These are phyloP conservation scores for Neurospora cerealis DNA, from an alignment of 495 filamentous ascomycete species.

Conservation along the genomic window DNA sequence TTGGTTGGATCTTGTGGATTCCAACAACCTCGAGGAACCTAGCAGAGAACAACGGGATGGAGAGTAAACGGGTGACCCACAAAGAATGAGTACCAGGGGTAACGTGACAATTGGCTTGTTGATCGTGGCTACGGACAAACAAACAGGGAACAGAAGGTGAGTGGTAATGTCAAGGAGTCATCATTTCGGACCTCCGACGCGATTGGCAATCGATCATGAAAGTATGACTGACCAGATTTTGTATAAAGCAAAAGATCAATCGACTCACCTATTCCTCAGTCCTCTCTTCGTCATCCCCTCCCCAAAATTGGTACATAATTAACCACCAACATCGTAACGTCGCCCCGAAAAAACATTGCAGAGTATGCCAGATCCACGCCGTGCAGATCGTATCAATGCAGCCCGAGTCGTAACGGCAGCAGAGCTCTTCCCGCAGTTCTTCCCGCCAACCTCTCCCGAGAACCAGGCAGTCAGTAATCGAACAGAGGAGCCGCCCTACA, in stretches of 20 bases:
- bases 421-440: background rate
- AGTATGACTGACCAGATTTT: background rate
- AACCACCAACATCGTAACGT: background rate
- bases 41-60: background rate
- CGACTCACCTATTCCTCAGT: background rate
- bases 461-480: background rate
- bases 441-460: too few species aligned
- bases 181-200: fast-evolving
- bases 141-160: background rate
- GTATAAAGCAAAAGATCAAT: background rate
- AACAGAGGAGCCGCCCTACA: background rate
- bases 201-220: background rate
- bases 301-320: background rate
- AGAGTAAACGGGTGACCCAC: background rate
- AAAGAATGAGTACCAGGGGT: background rate
- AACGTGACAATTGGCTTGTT: background rate
- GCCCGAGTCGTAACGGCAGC: background rate
- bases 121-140: background rate
- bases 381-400: background rate
- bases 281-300: background rate
- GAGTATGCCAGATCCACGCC: background rate
- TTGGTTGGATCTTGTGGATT: background rate
- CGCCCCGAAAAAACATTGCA: background rate
- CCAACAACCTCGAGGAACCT: background rate
- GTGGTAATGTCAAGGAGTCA: background rate